Base-by-base conservation (phyloP, 169 alveolate genomes). In the Cryptosporidium baileyi region DNA sequence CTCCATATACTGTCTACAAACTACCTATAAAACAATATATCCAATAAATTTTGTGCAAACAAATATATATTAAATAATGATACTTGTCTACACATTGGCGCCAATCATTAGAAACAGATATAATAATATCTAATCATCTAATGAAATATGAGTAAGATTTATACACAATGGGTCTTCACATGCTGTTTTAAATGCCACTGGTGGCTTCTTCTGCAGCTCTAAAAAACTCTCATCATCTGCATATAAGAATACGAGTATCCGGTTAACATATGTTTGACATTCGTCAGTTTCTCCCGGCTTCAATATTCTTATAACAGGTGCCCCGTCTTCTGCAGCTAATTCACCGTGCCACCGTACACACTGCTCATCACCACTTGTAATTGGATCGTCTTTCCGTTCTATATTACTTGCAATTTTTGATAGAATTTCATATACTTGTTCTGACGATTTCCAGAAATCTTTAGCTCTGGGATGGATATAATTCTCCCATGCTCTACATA, bases 391-490 rank as follows among this genome's bases (percentile, higher is more conserved):
- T 34, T 82, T 82, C 47, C 94, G 88, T 26, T 92, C 91, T 43
- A 94, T 92, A 32, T 92, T 96, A 61, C 88, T 79, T 8, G 96
- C 97, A 19, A 95, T 93, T 60, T 88, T 90, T 38, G 97, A 81
- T 52, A 95, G 62, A n/a, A 95, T 93, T 41, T 93, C 88, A 63
- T 91, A 92, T 17, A 93, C 90, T 57, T 91, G 93, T 38, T 93
- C 95, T 0, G 95, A 89, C 11, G 94, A 90, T 63, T 92, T 93
- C 97, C 97, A 95, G 60, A 93, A 93, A 51, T 91, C 93, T 67
- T 94, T 91, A 61, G 97, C 98, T 61, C 98, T 81, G 32, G 96
- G 96, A 62, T 95, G 98, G n/a, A 94, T 96, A 67, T 94, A 95
- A 60, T 94, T 92, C 32, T 94, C 97, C 97, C 97, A 95, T 3